phyloP scores from a whole-genome alignment of 129 eudicot species.

The Silybum marianum region DNA sequence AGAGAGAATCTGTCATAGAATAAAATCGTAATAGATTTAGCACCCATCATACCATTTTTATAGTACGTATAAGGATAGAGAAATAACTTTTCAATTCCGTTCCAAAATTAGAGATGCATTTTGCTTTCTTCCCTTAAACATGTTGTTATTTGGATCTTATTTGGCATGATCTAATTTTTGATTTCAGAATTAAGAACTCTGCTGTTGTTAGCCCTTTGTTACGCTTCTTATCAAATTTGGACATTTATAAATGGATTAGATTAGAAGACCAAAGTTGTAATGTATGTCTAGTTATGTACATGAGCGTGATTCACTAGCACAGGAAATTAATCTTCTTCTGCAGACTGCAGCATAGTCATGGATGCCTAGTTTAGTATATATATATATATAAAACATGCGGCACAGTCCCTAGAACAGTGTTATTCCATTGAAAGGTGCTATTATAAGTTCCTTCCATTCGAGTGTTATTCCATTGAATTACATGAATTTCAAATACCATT shows the following conservation, averaged over 20 bases:
- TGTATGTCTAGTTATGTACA: neutral
- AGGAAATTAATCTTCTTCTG: neutral
- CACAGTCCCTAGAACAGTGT: too few species aligned
- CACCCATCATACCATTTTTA: neutral
- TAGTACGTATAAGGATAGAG: neutral
- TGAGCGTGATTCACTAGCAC: neutral
- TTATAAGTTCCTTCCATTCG: neutral
- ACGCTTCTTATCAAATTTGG: neutral
- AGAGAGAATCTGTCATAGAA: neutral
- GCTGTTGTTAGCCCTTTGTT: neutral
- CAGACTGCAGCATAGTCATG: neutral
- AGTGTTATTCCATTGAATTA: constrained; percentile 3
- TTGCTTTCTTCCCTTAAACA: constrained; percentile 9
- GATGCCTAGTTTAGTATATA: neutral
- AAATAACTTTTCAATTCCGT: neutral
- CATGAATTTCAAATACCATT: constrained; percentile 11
- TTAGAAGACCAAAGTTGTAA: neutral
- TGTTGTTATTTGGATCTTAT: constrained; percentile 10
- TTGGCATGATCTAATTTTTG: neutral
- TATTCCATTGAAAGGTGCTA: neutral
- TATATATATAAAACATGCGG: too few species aligned
- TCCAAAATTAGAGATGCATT: neutral
- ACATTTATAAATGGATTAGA: neutral
- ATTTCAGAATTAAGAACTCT: constrained; percentile 1
- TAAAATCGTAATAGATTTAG: neutral